Evolutionary conservation across 2,329 filamentous ascomycete species (phyloP), one percentile per base, ranked within the genome.

Genomic region (Lecanicillium sp.): DNA sequence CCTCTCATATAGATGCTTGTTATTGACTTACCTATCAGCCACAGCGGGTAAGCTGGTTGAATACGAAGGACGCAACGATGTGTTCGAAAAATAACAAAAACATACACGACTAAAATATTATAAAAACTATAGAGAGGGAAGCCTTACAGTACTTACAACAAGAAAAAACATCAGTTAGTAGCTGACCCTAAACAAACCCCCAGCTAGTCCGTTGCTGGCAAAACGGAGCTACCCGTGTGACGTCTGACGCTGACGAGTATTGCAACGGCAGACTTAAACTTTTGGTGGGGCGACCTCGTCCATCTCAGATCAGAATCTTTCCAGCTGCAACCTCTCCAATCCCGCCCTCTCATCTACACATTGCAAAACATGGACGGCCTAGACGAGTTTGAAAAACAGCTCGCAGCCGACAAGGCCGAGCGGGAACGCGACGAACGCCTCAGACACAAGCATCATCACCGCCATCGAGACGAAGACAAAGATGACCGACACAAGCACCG

Each of bases 331-430:
- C 22, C 20, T 31, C 19, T 32, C 16, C 15, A n/a, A n/a, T n/a
- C 9, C 11, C 13, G 9, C 29, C 17, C 33, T 22, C 20, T n/a
- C 19, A 12, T 33, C 40, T 32, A 15, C 16, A 25, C 25, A 38
- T n/a, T n/a, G n/a, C n/a, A n/a, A n/a, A n/a, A n/a, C n/a, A 75
- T 73, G 71, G 68, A 72, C 46, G 63, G 70, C n/a, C 62, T 76
- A 9, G 73, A 73, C 35, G 85, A 89, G 42, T 94, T 94, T 43
- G 87, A 94, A 58, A 85, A 81, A 55, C 68, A 79, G 18, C 69
- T 94, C 11, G 83, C 80, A 2, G 73, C 79, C 32, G 79, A 76
- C 47, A 82, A 78, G 53, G 64, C 65, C 0, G 62, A 67, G 33
- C 67, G 73, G 39, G 69, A 76, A 31, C 62, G 62, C 5, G 55